A percentile compares a stretch with the other conserved stretches of the same genome.
Conservation (phyloP, 2,329 filamentous ascomycete species). For the Tympanopsis confertula region DNA sequence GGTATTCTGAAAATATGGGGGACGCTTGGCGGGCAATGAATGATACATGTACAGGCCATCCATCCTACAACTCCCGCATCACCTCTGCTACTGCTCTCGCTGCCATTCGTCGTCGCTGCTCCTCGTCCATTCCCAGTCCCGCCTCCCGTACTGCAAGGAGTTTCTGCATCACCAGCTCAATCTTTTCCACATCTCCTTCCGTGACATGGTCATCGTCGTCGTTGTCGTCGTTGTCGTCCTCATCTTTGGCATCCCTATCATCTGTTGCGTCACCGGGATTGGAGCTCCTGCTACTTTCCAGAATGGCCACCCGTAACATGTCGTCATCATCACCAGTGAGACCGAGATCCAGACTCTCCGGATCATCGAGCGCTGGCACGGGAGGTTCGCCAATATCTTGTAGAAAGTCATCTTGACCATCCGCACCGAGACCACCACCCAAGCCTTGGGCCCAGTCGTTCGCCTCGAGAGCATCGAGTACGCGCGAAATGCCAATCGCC, state of each 20-base stretch:
- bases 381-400: too few relatives aligned
- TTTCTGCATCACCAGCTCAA: slow-evolving; percentile 54
- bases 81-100: slow-evolving; percentile 51
- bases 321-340: neutral
- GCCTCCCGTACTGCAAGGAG: slow-evolving; percentile 49
- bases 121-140: slow-evolving; percentile 44
- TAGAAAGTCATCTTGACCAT: neutral
- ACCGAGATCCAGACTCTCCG: neutral
- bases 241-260: slow-evolving; percentile 14
- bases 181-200: slow-evolving; percentile 38
- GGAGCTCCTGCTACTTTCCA: slow-evolving; percentile 19
- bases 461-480: slow-evolving; percentile 49
- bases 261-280: slow-evolving; percentile 20
- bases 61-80: slow-evolving; percentile 45
- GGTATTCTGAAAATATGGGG: too few relatives aligned
- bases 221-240: slow-evolving; percentile 10
- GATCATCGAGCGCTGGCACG: neutral
- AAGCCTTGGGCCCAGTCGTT: slow-evolving; percentile 46
- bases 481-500: slow-evolving; percentile 43
- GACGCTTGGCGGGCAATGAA: too few relatives aligned
- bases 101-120: slow-evolving; percentile 48
- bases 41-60: too few relatives aligned
- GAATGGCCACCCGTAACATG: slow-evolving; percentile 11
- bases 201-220: slow-evolving; percentile 14
- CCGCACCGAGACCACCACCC: slow-evolving; percentile 5